Conservation (phyloP, 208 protist species). For the Acanthamoeba healyi region DNA sequence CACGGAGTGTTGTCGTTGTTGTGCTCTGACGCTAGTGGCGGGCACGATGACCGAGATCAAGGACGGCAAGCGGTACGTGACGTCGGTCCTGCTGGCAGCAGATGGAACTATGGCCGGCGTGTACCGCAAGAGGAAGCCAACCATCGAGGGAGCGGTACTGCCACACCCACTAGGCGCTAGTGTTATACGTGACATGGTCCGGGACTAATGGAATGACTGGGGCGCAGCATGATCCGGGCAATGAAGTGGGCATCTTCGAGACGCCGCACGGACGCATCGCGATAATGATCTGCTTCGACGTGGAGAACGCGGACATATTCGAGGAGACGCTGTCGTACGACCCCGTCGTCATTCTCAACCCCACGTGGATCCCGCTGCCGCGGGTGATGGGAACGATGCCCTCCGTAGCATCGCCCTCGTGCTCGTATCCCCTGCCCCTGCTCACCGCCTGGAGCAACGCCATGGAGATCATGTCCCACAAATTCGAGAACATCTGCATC, state of each 20-base stretch:
- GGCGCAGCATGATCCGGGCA: constrained; percentile 32
- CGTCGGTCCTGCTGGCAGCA: not conserved
- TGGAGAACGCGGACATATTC: constrained; percentile 74
- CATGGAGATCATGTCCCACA: constrained; percentile 51
- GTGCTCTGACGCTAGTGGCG: too few relatives aligned
- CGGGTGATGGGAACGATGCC: not conserved
- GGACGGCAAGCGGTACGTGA: not conserved
- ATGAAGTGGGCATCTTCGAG: constrained; percentile 41
- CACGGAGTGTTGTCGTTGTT: too few relatives aligned
- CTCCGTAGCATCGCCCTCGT: not conserved
- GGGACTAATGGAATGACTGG: not conserved
- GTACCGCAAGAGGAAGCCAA: constrained; percentile 56
- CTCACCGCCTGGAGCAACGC: constrained; percentile 22
- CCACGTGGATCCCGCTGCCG: constrained; percentile 47
- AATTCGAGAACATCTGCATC: constrained; percentile 59
- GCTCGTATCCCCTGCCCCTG: not conserved
- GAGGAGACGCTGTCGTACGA: constrained; percentile 45
- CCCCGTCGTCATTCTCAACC: constrained; percentile 67
- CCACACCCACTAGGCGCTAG: not conserved
- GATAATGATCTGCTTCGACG: constrained; percentile 76
- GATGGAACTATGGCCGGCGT: not conserved
- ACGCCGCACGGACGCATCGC: constrained; percentile 35
- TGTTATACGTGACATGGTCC: not conserved
- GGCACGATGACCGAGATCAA: constrained; percentile 4
- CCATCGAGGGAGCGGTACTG: constrained; percentile 17